phyloP scores from a whole-genome alignment of 768 basidiomycete species.

The Panus rudis region DNA sequence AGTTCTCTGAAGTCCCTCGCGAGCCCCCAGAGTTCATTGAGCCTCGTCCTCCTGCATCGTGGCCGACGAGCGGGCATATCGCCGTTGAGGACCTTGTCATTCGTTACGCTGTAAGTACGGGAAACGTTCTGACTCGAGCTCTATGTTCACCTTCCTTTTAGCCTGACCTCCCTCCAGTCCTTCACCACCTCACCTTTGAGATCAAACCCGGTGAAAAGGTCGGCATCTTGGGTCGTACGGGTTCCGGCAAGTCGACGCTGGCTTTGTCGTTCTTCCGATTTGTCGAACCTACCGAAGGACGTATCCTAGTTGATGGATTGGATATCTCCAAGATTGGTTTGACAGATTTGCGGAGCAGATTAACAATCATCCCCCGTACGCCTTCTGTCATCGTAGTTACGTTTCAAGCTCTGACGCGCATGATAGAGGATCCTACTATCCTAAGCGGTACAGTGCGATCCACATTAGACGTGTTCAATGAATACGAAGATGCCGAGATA shows the following conservation, averaged over 20 bases:
- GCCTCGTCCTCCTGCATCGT: constrained; percentile 70
- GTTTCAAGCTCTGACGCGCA: not conserved
- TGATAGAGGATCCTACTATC: constrained; percentile 81
- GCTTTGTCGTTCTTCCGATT: constrained; percentile 86
- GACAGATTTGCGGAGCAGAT: constrained; percentile 68
- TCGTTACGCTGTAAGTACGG: constrained; percentile 59
- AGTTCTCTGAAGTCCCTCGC: constrained; percentile 72
- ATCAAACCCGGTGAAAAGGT: constrained; percentile 75
- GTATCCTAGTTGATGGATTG: constrained; percentile 68
- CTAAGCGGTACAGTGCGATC: constrained; percentile 76
- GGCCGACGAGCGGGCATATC: constrained; percentile 71
- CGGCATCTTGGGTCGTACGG: constrained; percentile 67
- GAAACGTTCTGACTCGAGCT: constrained; percentile 8
- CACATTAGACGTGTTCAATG: constrained; percentile 79
- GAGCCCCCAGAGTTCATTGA: constrained; percentile 85
- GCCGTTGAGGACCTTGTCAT: constrained; percentile 71
- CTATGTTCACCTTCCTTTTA: constrained; percentile 20
- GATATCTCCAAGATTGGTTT: constrained; percentile 77
- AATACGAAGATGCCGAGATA: constrained; percentile 80
- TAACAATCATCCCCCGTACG: constrained; percentile 74
- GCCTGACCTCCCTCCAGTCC: constrained; percentile 82
- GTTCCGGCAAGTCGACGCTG: constrained; percentile 68
- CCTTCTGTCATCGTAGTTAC: constrained; percentile 1
- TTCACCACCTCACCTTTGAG: constrained; percentile 73
- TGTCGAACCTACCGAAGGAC: constrained; percentile 77